phyloP scores from a whole-genome alignment of 768 basidiomycete genomes.

The Vararia minispora region DNA sequence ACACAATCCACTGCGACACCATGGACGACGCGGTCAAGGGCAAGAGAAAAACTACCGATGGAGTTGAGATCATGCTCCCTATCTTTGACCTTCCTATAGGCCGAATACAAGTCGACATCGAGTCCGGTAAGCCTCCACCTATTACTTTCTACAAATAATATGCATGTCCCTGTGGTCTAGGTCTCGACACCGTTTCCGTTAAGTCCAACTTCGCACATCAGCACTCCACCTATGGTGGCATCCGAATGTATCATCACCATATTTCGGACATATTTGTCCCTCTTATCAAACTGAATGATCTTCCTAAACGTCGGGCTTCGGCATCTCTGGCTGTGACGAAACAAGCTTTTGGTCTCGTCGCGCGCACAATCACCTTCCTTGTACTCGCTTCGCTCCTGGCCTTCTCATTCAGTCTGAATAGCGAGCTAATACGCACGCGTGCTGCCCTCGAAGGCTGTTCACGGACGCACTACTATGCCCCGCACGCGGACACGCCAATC shows the following conservation, averaged over 20 bases:
- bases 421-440: slow-evolving; percentile 20
- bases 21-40: slow-evolving; percentile 12
- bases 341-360: no score
- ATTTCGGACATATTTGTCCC: no score
- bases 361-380: no score
- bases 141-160: background rate
- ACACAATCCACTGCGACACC: slow-evolving; percentile 37
- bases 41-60: slow-evolving; percentile 26
- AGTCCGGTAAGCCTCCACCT: slow-evolving; percentile 38
- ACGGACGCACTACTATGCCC: slow-evolving; percentile 6
- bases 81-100: slow-evolving; percentile 65
- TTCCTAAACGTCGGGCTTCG: no score
- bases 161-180: slow-evolving; percentile 17
- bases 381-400: no score
- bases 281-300: no score
- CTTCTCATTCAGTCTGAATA: slow-evolving; percentile 16
- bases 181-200: slow-evolving; percentile 31
- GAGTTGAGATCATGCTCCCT: slow-evolving; percentile 47
- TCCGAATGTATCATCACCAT: slow-evolving; percentile 44
- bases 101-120: slow-evolving; percentile 50
- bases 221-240: slow-evolving; percentile 26
- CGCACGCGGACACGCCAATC: slow-evolving; percentile 4
- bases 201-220: slow-evolving; percentile 50
- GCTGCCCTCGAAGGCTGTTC: slow-evolving; percentile 19
- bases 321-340: no score